Conservation (phyloP, 2,329 filamentous ascomycete genomes). For the Coleophoma crateriformis region DNA sequence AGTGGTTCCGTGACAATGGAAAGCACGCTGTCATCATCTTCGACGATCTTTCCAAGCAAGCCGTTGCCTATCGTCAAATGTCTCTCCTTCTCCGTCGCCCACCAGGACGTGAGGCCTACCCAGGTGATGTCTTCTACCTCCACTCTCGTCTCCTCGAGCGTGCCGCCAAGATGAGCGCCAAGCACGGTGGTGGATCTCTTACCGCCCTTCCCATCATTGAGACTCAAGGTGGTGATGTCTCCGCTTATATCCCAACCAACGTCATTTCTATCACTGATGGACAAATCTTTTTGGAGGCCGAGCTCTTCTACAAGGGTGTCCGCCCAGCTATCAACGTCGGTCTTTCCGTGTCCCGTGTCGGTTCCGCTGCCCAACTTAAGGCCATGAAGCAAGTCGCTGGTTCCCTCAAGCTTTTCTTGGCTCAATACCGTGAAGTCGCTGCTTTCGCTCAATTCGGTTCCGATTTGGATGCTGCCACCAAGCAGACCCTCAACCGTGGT, state of each 20-base stretch:
- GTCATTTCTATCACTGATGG: slow-evolving; percentile 99
- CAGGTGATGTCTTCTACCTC: slow-evolving; percentile 98
- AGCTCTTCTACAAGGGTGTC: slow-evolving; percentile 99
- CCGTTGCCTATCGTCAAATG: slow-evolving; percentile 98
- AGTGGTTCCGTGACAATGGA: slow-evolving; percentile 77
- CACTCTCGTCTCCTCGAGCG: slow-evolving; percentile 99
- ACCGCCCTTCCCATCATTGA: slow-evolving; percentile 97
- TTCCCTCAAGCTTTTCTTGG: slow-evolving; percentile 99
- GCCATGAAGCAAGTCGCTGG: slow-evolving; percentile 99
- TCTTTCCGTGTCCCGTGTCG: slow-evolving; percentile 99
- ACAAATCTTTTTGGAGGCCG: slow-evolving; percentile 98
- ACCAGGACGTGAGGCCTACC: slow-evolving; percentile 98
- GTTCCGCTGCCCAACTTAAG: slow-evolving; percentile 98
- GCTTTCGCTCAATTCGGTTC: slow-evolving; percentile 99
- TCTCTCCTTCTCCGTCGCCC: slow-evolving; percentile 95
- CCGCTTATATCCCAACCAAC: slow-evolving; percentile 99
- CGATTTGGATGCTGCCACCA: slow-evolving; percentile 96
- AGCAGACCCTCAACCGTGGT: slow-evolving; percentile 97
- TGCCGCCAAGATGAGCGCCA: slow-evolving; percentile 98
- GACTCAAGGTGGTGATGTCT: slow-evolving; percentile 99
- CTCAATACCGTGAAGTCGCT: slow-evolving; percentile 99
- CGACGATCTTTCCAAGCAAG: slow-evolving; percentile 97
- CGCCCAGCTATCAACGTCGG: slow-evolving; percentile 99
- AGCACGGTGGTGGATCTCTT: slow-evolving; percentile 90
- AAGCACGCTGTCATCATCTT: slow-evolving; percentile 87